A percentile compares a stretch with the other conserved stretches of the same genome.
These are phyloP conservation scores for Groenewaldozyma sp. DNA, from an alignment of 1,139 yeast species.

Conservation along the genomic window DNA sequence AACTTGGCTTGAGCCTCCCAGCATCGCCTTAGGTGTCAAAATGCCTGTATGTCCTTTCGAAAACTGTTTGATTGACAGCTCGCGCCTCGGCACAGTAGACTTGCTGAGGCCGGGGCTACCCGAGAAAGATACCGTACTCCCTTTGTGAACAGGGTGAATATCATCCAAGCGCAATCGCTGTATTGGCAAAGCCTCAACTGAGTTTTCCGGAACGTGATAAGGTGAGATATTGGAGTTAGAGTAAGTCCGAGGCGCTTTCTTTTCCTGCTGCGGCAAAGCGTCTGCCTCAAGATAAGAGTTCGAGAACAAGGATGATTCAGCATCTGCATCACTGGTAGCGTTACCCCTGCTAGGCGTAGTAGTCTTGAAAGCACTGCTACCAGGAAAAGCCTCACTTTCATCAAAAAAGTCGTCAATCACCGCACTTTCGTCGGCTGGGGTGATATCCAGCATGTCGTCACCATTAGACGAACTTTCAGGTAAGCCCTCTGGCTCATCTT, in stretches of 20 bases:
- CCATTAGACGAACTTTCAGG: too few relatives aligned
- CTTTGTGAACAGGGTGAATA: neutral
- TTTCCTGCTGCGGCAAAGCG: constrained; percentile 5
- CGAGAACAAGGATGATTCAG: constrained; percentile 15
- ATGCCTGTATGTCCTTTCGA: too few relatives aligned
- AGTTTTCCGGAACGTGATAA: constrained; percentile 2
- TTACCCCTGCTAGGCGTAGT: constrained; percentile 4
- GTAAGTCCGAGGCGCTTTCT: neutral
- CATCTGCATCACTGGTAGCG: too few relatives aligned
- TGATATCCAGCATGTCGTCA: neutral
- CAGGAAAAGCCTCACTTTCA: constrained; percentile 12
- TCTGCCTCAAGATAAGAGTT: constrained; percentile 20
- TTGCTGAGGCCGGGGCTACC: neutral
- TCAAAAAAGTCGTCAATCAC: constrained; percentile 9
- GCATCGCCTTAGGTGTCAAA: neutral
- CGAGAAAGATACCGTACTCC: neutral
- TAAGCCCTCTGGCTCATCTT: constrained; percentile 17
- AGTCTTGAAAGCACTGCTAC: constrained; percentile 12
- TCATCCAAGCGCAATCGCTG: constrained; percentile 4
- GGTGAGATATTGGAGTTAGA: constrained; percentile 1
- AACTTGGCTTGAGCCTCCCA: neutral
- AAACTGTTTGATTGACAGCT: too few relatives aligned
- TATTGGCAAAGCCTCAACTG: constrained; percentile 5
- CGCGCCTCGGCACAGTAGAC: neutral
- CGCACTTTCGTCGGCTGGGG: neutral